These are phyloP conservation scores for Cyanodermella asteris DNA, from an alignment of 2,329 filamentous ascomycete genomes.

Conservation along the genomic window DNA sequence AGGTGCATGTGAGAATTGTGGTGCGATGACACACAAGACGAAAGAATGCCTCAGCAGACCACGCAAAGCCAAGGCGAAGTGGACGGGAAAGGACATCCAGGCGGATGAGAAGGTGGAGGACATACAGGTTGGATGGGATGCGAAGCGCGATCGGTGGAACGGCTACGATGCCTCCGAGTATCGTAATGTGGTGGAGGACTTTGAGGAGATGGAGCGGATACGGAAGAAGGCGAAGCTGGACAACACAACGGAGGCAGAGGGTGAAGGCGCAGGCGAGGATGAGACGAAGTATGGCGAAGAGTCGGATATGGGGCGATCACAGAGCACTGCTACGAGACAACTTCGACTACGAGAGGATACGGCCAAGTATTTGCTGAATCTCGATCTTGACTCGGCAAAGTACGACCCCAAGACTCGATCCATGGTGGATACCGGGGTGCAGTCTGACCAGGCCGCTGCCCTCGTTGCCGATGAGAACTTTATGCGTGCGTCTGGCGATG, in stretches of 20 bases:
- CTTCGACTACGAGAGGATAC: constrained; percentile 88
- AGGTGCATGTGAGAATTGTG: constrained; percentile 96
- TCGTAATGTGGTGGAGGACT: constrained; percentile 67
- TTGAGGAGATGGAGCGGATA: constrained; percentile 64
- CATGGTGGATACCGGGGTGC: constrained; percentile 69
- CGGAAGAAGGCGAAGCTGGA: constrained; percentile 24
- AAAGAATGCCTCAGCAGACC: constrained; percentile 85
- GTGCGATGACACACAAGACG: constrained; percentile 85
- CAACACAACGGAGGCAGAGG: constrained; percentile 25
- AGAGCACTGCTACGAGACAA: constrained; percentile 76
- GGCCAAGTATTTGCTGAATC: constrained; percentile 83
- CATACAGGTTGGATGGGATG: constrained; percentile 80
- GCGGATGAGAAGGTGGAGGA: constrained; percentile 76
- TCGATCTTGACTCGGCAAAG: constrained; percentile 88
- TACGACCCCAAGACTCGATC: constrained; percentile 93
- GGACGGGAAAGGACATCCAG: constrained; percentile 81
- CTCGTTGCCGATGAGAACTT: constrained; percentile 87
- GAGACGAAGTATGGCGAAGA: constrained; percentile 67
- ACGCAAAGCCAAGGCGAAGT: constrained; percentile 72
- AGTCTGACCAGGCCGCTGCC: constrained; percentile 55
- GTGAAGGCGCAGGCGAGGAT: constrained; percentile 10
- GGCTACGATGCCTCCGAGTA: constrained; percentile 89
- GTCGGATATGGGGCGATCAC: constrained; percentile 86
- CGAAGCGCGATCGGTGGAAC: constrained; percentile 94
- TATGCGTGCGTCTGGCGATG: constrained; percentile 70